Evolutionary conservation across 225 moss, liverwort and hornwort species (phyloP).

Genomic region (Physcomitrellopsis africana): DNA sequence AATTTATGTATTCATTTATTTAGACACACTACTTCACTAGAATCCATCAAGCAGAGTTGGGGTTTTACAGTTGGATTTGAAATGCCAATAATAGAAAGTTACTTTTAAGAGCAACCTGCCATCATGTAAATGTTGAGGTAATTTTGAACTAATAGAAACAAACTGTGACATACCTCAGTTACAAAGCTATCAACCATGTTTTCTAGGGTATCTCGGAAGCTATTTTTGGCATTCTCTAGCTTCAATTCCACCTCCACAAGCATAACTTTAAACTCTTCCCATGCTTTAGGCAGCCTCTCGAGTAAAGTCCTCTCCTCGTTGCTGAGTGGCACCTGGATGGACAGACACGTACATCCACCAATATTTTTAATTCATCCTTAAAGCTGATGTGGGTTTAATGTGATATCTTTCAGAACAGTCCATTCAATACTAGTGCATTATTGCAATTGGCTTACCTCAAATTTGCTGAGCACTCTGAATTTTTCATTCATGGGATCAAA

Average conservation of each 20-base stretch:
- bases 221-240: constrained; percentile 73
- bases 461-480: constrained; percentile 66
- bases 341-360: neutral
- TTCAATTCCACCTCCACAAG: constrained; percentile 66
- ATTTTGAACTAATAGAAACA: too few relatives aligned
- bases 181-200: constrained; percentile 68
- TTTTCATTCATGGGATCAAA: constrained; percentile 76
- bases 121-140: too few relatives aligned
- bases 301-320: constrained; percentile 60
- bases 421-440: neutral
- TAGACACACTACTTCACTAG: too few relatives aligned
- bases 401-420: too few relatives aligned
- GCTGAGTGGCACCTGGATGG: constrained; percentile 48
- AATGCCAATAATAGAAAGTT: too few relatives aligned
- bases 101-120: too few relatives aligned
- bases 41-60: too few relatives aligned
- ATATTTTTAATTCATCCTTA: too few relatives aligned
- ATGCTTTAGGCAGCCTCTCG: constrained; percentile 48
- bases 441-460: constrained; percentile 49
- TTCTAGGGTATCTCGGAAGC: constrained; percentile 65
- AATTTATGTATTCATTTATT: too few relatives aligned
- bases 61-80: too few relatives aligned
- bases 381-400: too few relatives aligned
- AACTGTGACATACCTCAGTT: constrained; percentile 40
- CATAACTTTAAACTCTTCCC: constrained; percentile 75